A percentile compares a stretch with the other conserved stretches of the same genome.
These are phyloP conservation scores for Ajuga chamaepitys DNA, from an alignment of 257 asterid species.

Conservation along the genomic window DNA sequence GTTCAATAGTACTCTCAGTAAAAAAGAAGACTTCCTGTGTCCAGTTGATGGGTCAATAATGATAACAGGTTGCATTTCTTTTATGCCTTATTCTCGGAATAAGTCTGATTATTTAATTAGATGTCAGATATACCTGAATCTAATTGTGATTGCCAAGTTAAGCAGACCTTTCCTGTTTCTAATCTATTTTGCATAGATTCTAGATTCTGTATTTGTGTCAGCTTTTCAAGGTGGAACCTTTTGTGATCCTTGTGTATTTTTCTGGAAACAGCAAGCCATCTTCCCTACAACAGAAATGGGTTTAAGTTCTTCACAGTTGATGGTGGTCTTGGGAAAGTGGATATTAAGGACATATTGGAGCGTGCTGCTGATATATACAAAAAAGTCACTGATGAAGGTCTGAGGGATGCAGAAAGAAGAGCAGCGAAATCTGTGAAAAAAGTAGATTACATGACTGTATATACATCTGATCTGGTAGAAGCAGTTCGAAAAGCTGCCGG, in stretches of 20 bases:
- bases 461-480: conserved; percentile 86
- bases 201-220: background rate
- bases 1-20: conserved; percentile 89
- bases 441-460: conserved; percentile 83
- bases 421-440: conserved; percentile 45
- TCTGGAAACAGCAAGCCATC: conserved; percentile 88
- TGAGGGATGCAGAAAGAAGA: conserved; percentile 35
- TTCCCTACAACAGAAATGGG: conserved; percentile 95
- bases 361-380: conserved; percentile 64
- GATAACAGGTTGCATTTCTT: conserved; percentile 66
- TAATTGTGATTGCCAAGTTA: background rate
- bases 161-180: background rate
- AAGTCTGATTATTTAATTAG: background rate
- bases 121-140: background rate
- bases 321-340: conserved; percentile 95
- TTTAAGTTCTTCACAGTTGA: conserved; percentile 83
- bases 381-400: conserved; percentile 49
- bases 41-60: conserved; percentile 95
- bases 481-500: conserved; percentile 98
- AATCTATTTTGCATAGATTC: background rate
- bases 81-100: background rate
- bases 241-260: conserved; percentile 22
- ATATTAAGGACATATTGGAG: conserved; percentile 90
- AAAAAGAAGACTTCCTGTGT: conserved; percentile 56
- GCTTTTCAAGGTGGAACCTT: background rate